Percentiles rank a stretch among this genome's conserved stretches.
phyloP scores from a whole-genome alignment of 2,329 filamentous ascomycete genomes.

The Camillea tinctor region DNA sequence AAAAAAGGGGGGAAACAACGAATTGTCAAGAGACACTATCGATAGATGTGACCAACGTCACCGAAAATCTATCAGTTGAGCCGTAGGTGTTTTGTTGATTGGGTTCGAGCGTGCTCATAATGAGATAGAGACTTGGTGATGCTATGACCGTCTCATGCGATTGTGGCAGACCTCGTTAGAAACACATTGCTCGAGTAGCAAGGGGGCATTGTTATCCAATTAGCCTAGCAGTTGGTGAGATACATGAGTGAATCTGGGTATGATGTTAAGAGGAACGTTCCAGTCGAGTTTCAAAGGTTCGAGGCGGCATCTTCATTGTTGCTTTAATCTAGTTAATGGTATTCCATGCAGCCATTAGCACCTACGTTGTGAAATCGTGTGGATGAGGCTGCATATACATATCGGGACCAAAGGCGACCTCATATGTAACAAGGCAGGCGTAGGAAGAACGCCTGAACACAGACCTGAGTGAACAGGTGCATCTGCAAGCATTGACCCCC shows the following conservation, averaged over 20 bases:
- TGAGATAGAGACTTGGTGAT: not conserved
- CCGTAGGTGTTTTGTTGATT: not conserved
- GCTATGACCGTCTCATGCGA: not conserved
- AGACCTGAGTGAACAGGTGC: not conserved
- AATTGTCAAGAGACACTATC: not conserved
- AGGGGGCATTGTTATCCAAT: not conserved
- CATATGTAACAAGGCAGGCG: not conserved
- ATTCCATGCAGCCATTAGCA: not conserved
- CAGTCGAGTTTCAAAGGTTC: constrained; percentile 2
- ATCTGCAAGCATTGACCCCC: not conserved
- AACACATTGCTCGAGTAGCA: not conserved
- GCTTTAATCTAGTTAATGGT: not conserved
- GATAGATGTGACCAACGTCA: not conserved
- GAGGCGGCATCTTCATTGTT: not conserved
- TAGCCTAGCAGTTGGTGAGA: not conserved
- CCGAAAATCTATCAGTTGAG: not conserved
- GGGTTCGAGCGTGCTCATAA: not conserved
- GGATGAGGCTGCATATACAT: not conserved
- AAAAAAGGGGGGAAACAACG: not conserved
- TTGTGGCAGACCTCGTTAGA: not conserved
- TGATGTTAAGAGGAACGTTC: not conserved
- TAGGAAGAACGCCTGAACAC: not conserved
- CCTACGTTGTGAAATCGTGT: not conserved
- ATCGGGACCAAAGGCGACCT: not conserved
- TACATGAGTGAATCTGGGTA: not conserved